Evolutionary conservation across 1,284 basidiomycete genomes (phyloP).

Genomic region (Papiliotrema flavescens): DNA sequence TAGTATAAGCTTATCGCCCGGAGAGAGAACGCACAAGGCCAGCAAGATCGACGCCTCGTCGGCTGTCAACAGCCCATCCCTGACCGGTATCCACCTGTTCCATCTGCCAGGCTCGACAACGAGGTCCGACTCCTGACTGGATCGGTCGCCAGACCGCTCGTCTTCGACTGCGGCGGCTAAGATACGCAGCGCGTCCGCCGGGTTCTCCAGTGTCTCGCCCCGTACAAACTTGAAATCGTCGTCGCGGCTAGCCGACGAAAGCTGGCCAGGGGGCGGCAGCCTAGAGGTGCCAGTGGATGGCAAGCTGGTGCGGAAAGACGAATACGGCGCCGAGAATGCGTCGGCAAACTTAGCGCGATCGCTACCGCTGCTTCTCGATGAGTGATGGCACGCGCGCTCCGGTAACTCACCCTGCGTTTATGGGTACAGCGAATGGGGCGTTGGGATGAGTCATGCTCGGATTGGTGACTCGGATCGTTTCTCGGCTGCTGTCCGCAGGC

Average conservation of each 20-base stretch:
- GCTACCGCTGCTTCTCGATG: too few relatives aligned
- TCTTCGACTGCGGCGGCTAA: constrained; percentile 17
- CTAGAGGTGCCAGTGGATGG: not conserved
- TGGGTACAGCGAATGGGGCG: too few relatives aligned
- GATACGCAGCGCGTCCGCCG: constrained; percentile 19
- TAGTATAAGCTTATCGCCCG: not conserved
- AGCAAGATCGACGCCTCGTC: constrained; percentile 14
- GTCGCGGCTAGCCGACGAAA: too few relatives aligned
- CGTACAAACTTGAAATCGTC: constrained; percentile 13
- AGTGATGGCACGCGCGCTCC: too few relatives aligned
- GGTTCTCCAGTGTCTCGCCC: constrained; percentile 19
- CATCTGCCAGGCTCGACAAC: constrained; percentile 9
- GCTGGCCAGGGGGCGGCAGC: too few relatives aligned
- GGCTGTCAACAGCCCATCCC: constrained; percentile 18
- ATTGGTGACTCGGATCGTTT: not conserved
- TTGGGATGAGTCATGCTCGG: too few relatives aligned
- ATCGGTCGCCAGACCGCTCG: not conserved
- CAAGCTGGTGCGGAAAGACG: too few relatives aligned
- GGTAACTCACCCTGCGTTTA: too few relatives aligned
- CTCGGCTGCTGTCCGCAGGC: not conserved
- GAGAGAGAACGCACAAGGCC: constrained; percentile 5
- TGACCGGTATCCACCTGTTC: constrained; percentile 19
- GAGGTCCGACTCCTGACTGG: not conserved
- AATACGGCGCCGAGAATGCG: too few relatives aligned
- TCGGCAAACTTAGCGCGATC: too few relatives aligned